phyloP scores from a whole-genome alignment of 257 asterid species.

The Jacaranda mimosifolia region DNA sequence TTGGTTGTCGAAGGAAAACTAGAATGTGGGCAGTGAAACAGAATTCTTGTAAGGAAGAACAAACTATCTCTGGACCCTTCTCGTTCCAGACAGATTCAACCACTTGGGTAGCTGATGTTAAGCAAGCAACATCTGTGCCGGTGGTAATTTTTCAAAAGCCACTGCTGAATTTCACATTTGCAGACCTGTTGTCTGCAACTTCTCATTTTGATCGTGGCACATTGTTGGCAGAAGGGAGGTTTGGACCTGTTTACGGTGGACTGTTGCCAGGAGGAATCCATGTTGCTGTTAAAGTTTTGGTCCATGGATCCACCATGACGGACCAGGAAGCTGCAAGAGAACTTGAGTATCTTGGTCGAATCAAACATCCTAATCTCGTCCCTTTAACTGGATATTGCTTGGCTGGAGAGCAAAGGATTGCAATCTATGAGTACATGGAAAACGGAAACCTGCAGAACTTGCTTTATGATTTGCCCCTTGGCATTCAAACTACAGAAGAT shows the following conservation, averaged over 20 bases:
- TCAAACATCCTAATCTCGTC: conserved; percentile 84
- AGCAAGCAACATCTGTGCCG: conserved; percentile 73
- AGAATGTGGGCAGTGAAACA: conserved; percentile 66
- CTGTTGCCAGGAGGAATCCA: conserved; percentile 70
- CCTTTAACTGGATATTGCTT: conserved; percentile 81
- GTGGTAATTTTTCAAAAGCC: conserved; percentile 87
- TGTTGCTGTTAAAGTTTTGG: conserved; percentile 78
- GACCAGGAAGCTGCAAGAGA: conserved; percentile 80
- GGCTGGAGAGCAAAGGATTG: conserved; percentile 86
- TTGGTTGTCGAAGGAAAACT: conserved; percentile 71
- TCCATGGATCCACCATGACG: conserved; percentile 79
- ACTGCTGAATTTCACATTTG: conserved; percentile 75
- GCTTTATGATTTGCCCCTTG: conserved; percentile 74
- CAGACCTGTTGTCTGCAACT: conserved; percentile 80
- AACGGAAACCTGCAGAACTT: conserved; percentile 79
- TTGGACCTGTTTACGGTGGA: conserved; percentile 85
- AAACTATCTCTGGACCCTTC: conserved; percentile 73
- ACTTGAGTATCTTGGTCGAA: conserved; percentile 80
- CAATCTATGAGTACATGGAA: conserved; percentile 88
- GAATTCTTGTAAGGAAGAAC: conserved; percentile 64
- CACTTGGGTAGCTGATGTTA: conserved; percentile 90
- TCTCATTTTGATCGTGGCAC: conserved; percentile 71
- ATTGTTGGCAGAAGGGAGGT: conserved; percentile 77
- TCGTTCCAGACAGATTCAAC: conserved; percentile 82
- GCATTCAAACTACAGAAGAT: conserved; percentile 61